phyloP scores from a whole-genome alignment of 139 green algal genomes.

The Trebouxia sp. region DNA sequence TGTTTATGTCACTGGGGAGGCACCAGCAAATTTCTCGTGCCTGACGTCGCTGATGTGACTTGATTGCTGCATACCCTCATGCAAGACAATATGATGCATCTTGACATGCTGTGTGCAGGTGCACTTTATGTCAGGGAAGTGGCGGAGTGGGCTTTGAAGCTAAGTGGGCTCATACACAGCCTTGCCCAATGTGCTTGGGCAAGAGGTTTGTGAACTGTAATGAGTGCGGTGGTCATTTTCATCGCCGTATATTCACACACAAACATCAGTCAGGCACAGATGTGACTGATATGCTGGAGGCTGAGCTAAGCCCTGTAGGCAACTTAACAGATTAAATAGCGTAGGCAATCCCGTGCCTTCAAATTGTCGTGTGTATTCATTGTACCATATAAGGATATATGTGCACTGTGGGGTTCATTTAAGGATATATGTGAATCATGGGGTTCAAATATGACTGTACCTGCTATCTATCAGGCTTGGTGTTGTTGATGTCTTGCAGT shows the following conservation, averaged over 20 bases:
- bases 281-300: conserved; percentile 12
- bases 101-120: conserved; percentile 26
- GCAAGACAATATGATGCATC: not conserved
- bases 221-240: conserved; percentile 39
- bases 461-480: too few relatives aligned
- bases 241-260: conserved; percentile 38
- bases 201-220: conserved; percentile 36
- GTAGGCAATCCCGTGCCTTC: too few relatives aligned
- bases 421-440: too few relatives aligned
- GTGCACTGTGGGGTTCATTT: too few relatives aligned
- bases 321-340: not conserved
- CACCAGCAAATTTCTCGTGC: too few relatives aligned
- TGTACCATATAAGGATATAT: too few relatives aligned
- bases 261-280: conserved; percentile 10
- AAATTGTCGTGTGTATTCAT: too few relatives aligned
- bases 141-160: conserved; percentile 45
- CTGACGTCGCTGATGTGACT: too few relatives aligned
- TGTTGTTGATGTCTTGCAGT: too few relatives aligned
- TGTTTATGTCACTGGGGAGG: too few relatives aligned
- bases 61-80: too few relatives aligned
- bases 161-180: conserved; percentile 45
- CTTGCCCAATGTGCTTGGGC: conserved; percentile 46
- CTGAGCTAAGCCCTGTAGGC: not conserved
- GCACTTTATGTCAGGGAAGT: conserved; percentile 40
- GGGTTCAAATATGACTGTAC: too few relatives aligned